A percentile compares a stretch with the other conserved stretches of the same genome.
Evolutionary conservation across 2,329 filamentous ascomycete species (phyloP).

Genomic region (Verticillium alfalfae): DNA sequence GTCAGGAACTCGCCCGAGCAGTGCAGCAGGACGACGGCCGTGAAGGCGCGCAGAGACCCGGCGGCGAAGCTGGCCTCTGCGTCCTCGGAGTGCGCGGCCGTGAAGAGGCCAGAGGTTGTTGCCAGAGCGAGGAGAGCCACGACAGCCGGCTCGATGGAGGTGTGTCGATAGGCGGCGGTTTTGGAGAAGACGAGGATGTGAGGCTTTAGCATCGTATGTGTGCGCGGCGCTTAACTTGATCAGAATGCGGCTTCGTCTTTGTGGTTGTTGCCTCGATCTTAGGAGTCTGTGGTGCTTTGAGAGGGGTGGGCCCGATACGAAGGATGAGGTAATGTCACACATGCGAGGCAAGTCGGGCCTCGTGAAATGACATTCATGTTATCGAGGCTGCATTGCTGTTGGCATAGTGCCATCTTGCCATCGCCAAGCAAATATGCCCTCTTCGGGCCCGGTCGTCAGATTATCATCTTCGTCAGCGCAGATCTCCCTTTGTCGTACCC

Average conservation of each 20-base stretch:
- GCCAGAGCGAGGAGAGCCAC: conserved; percentile 22
- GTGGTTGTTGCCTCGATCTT: too few species aligned
- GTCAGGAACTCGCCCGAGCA: conserved; percentile 30
- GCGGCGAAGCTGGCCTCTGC: conserved; percentile 21
- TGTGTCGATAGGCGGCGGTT: conserved; percentile 30
- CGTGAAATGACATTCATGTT: too few species aligned
- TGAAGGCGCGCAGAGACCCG: conserved; percentile 21
- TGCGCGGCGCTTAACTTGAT: too few species aligned
- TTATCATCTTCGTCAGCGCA: neutral
- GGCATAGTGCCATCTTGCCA: too few species aligned
- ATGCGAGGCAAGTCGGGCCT: too few species aligned
- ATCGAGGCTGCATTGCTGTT: too few species aligned
- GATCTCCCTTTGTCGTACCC: neutral
- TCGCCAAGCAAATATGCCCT: too few species aligned
- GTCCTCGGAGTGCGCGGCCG: conserved; percentile 28
- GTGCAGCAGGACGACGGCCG: conserved; percentile 31
- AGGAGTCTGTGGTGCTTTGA: too few species aligned
- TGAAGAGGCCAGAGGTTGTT: conserved; percentile 16
- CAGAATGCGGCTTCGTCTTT: too few species aligned
- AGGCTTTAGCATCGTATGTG: neutral
- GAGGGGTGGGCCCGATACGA: too few species aligned
- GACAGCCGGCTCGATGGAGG: conserved; percentile 29
- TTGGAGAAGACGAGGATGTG: conserved; percentile 31
- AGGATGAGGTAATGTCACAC: too few species aligned
- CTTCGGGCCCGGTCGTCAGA: too few species aligned